Base-by-base conservation (phyloP, 805 yeast genomes). In the Metschnikowia picachoensis region DNA sequence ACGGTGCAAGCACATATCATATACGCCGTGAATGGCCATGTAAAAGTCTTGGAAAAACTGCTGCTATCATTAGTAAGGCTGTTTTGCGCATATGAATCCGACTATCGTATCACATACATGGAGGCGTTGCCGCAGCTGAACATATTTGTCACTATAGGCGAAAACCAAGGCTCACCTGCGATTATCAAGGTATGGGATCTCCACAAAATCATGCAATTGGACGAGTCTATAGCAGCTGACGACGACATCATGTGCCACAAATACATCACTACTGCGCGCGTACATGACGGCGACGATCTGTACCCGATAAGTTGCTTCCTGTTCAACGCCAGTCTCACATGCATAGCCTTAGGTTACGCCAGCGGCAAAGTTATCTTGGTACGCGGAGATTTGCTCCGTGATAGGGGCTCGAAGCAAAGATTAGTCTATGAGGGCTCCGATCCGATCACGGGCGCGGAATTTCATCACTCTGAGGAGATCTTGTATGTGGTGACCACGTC, bases 321-420 rank as follows among this genome's bases (percentile, higher is more conserved):
- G 13, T 66, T 76, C 41, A 75, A 82, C 13, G 54, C 63, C 1
- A 82, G 78, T 48, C 77, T 83, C 49, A 74, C 87, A 3, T 78
- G 87, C 30, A 62, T 85, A 6, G 91, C 86, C 0, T 67, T 87
- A 38, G 96, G 96, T 0, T 87, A 81, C 56, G 84, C 91, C 12
- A 85, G 90, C 62, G 99, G 99, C 2, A 74, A 81, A 16, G 89
- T 91, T 2, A 70, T 91, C 2, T 67, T 91, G 7, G 79, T 91
- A 0, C 69, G 98, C 51, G 99, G 99, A 8, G 98, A 94, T 62
- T 64, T 94, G 30, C 54, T 88, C 7, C 80, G 90, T 55, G 99
- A 94, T 60, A 71, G 96, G 48, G 98, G 98, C 0, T 82, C 96
- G 9, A 79, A 94, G 52, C 98, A 92, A 58, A 71, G 97, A 28